These are phyloP conservation scores for Phyllostachys edulis DNA, from an alignment of 176 grass and related monocot species.

Conservation along the genomic window DNA sequence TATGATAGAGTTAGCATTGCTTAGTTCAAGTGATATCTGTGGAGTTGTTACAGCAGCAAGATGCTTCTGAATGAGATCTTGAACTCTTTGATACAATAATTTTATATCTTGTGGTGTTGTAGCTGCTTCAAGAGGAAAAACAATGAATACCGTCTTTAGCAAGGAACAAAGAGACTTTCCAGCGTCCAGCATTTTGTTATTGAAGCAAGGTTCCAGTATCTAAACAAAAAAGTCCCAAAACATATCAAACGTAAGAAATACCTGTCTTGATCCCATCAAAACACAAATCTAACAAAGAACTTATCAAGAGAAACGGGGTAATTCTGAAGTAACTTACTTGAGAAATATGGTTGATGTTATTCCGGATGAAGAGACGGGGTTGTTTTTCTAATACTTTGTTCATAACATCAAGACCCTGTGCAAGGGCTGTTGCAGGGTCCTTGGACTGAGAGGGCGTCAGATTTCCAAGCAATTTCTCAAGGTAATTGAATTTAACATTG, in stretches of 20 bases:
- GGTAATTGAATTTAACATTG: slow-evolving; percentile 99
- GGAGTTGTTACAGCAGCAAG: slow-evolving; percentile 78
- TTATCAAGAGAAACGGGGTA: slow-evolving; percentile 25
- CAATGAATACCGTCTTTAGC: slow-evolving; percentile 92
- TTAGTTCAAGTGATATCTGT: slow-evolving; percentile 83
- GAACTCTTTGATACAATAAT: slow-evolving; percentile 71
- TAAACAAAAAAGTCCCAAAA: slow-evolving; percentile 32
- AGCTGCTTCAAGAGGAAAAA: slow-evolving; percentile 86
- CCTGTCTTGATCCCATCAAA: background rate
- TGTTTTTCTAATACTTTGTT: slow-evolving; percentile 99
- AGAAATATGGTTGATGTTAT: slow-evolving; percentile 98
- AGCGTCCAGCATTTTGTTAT: slow-evolving; percentile 91
- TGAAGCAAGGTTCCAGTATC: slow-evolving; percentile 96
- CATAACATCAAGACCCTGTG: slow-evolving; percentile 99
- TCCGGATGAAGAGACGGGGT: slow-evolving; percentile 89
- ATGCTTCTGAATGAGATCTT: slow-evolving; percentile 84
- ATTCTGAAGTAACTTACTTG: slow-evolving; percentile 56
- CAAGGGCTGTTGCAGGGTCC: slow-evolving; percentile 89
- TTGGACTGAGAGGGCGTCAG: slow-evolving; percentile 83
- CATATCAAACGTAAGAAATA: slow-evolving; percentile 24
- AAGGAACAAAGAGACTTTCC: slow-evolving; percentile 95
- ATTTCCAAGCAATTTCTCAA: slow-evolving; percentile 94
- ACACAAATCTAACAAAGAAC: slow-evolving; percentile 1
- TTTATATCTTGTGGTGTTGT: slow-evolving; percentile 89
- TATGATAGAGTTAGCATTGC: slow-evolving; percentile 80